phyloP scores from a whole-genome alignment of 2,329 filamentous ascomycete genomes.

The Neofusicoccum ribis region DNA sequence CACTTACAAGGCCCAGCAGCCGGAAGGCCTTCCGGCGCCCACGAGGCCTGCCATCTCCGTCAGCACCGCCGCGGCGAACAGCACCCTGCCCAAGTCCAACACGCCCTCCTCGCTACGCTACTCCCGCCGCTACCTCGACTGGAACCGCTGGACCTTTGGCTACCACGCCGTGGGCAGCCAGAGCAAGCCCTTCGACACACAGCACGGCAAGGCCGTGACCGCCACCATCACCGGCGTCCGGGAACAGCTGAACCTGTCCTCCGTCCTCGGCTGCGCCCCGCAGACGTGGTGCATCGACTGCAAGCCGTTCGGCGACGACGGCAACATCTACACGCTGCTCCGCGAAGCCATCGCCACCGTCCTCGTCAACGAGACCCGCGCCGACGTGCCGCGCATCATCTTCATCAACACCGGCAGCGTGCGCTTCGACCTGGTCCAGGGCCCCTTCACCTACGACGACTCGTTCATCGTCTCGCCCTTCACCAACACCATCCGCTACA shows the following conservation, averaged over 20 bases:
- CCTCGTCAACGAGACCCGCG: conserved; percentile 55
- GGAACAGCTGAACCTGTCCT: conserved; percentile 55
- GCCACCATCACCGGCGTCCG: conserved; percentile 53
- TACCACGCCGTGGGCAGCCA: conserved; percentile 60
- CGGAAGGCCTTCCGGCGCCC: conserved; percentile 46
- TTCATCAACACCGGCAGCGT: conserved; percentile 62
- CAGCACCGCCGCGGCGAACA: conserved; percentile 27
- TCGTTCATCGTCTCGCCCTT: conserved; percentile 60
- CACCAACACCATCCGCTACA: conserved; percentile 54
- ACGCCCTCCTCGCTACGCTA: conserved; percentile 44
- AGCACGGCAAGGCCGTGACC: conserved; percentile 49
- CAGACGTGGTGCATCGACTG: conserved; percentile 60
- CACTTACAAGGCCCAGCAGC: conserved; percentile 44
- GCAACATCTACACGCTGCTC: conserved; percentile 59
- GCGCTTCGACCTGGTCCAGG: conserved; percentile 63
- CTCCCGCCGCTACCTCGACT: conserved; percentile 65
- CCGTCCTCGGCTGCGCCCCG: conserved; percentile 62
- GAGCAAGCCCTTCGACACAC: conserved; percentile 48
- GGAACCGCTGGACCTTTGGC: conserved; percentile 65
- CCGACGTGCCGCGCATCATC: conserved; percentile 55
- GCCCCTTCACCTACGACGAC: conserved; percentile 59
- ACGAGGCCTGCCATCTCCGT: conserved; percentile 34
- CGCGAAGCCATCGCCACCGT: conserved; percentile 52
- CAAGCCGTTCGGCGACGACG: conserved; percentile 52
- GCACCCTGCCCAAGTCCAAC: conserved; percentile 37